A percentile compares a stretch with the other conserved stretches of the same genome.
Conservation (phyloP, 345 rosid genomes). For the Pelargonium nanum region DNA sequence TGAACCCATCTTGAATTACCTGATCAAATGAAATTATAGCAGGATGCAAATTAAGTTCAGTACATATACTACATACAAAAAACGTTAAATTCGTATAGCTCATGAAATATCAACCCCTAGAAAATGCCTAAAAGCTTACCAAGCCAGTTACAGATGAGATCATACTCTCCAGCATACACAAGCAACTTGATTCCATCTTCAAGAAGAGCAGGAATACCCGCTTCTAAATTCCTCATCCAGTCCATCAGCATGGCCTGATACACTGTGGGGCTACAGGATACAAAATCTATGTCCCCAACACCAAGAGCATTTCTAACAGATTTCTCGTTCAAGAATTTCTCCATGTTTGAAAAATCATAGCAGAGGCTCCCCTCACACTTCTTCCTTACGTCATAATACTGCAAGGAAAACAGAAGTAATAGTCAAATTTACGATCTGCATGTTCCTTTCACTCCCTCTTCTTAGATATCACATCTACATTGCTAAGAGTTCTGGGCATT, state of each 20-base stretch:
- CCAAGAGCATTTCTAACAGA: constrained; percentile 73
- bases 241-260: constrained; percentile 84
- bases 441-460: no score
- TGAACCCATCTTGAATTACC: constrained; percentile 99
- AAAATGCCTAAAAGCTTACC: constrained; percentile 35
- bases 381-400: constrained; percentile 93
- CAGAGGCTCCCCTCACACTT: constrained; percentile 81
- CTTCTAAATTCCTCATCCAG: constrained; percentile 97
- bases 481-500: background rate
- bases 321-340: constrained; percentile 62
- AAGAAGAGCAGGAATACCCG: constrained; percentile 84
- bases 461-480: background rate
- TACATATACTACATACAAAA: background rate
- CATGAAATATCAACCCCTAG: background rate
- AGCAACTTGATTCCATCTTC: constrained; percentile 90
- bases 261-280: constrained; percentile 79
- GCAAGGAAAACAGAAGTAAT: constrained; percentile 16
- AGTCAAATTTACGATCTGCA: background rate
- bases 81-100: background rate
- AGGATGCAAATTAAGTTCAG: background rate
- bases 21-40: constrained; percentile 13
- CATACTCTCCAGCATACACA: constrained; percentile 94
- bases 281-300: constrained; percentile 76
- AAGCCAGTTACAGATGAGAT: constrained; percentile 99
- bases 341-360: constrained; percentile 98